A percentile compares a stretch with the other conserved stretches of the same genome.
phyloP scores from a whole-genome alignment of 2,329 filamentous ascomycete species.

The Fusarium albidum region DNA sequence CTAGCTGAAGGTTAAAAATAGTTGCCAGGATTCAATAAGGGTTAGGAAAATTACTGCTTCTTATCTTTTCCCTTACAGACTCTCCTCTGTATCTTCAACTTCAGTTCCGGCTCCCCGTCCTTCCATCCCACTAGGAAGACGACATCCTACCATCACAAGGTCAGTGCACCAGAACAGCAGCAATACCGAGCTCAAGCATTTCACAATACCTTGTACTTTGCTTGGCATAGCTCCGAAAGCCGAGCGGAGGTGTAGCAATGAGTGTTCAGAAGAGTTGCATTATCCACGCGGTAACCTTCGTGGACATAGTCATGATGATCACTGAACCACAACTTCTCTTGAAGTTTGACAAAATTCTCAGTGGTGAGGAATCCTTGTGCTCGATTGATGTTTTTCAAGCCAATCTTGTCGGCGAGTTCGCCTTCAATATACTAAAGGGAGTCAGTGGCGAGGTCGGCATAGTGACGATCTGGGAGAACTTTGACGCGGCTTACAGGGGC shows the following conservation, averaged over 20 bases:
- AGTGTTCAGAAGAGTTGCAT: constrained; percentile 6
- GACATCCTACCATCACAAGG: constrained; percentile 5
- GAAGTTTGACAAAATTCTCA: constrained; percentile 8
- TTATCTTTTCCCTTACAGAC: not conserved
- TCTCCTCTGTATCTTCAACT: not conserved
- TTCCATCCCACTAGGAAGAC: constrained; percentile 5
- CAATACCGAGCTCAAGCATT: no score
- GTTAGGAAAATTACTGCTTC: not conserved
- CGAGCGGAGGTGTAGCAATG: constrained; percentile 9
- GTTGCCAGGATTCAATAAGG: not conserved
- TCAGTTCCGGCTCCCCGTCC: not conserved
- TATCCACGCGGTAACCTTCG: constrained; percentile 3
- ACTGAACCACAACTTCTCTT: constrained; percentile 1
- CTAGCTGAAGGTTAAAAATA: not conserved
- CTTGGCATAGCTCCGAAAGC: constrained; percentile 10
- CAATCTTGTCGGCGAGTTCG: not conserved
- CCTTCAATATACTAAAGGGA: constrained; percentile 7
- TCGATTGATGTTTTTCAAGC: not conserved
- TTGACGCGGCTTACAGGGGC: not conserved
- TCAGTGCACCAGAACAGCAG: no score
- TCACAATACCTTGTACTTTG: constrained; percentile 2
- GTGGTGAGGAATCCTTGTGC: constrained; percentile 4
- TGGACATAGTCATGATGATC: constrained; percentile 10
- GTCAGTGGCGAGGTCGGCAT: no score
- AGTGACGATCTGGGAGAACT: not conserved